Base-by-base conservation (phyloP, 345 rosid genomes). In the Hibiscus trionum region DNA sequence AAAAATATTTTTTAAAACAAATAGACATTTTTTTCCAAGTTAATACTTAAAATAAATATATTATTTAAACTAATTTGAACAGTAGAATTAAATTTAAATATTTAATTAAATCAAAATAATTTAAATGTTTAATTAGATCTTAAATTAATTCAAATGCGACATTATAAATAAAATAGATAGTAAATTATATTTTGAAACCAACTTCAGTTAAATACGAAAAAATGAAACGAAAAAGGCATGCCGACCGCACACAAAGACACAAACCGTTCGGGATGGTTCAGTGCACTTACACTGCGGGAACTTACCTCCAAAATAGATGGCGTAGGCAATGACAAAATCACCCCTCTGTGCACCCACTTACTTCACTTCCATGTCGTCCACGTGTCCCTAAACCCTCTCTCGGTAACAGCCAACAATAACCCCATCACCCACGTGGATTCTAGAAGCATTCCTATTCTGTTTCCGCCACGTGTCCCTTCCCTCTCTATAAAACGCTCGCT, bases 261-360 rank as follows among this genome's bases (percentile, higher is more conserved):
- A 75, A 77, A 26, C 4, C 6, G 11, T 57, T 56, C 26, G 61
- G 55, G 64, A 37, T 35, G 27, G 16, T 7, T 24, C 12, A 24
- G 10, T 7, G 63, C 84, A 61, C 90, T 37, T 76, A 72, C 19
- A 84, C 86, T 53, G 24, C 4, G 57, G 19, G 21, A 10, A 53
- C 24, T 5, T 5, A 17, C 19, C 21, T 53, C 24, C 57, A 53
- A 53, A 53, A 53, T 19, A 68, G 53, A 65, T 77, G 82, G 53
- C 87, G 97, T 83, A 94, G 86, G 98, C 97, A 80, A 70, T 94
- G 97, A 94, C 96, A 81, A 84, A 90, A 90, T 81, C 84, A 61
- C 27, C 27, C 15, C 27, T 65, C 62, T 65, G 80, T 78, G 85
- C 78, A 79, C 83, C 84, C 90, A 72, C 79, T 78, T 82, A n/a